Evolutionary conservation across 1,284 basidiomycete species (phyloP).

Genomic region (Microbotryum silenes-acaulis): DNA sequence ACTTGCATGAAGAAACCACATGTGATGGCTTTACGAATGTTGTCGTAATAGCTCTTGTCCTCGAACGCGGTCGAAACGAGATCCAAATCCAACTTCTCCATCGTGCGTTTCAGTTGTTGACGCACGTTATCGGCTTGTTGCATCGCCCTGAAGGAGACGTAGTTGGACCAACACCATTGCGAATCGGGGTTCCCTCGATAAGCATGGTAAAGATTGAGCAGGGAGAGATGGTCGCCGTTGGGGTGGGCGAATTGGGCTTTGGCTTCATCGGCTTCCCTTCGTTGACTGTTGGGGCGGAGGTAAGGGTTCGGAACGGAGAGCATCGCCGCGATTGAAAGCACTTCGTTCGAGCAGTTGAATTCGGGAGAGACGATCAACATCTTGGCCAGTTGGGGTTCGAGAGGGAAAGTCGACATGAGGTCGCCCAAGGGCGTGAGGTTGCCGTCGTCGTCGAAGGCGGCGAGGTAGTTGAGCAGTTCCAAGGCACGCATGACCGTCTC

Average conservation of each 20-base stretch:
- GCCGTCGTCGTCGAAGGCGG: conserved; percentile 90
- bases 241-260: conserved; percentile 84
- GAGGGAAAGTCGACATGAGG: conserved; percentile 96
- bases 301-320: conserved; percentile 91
- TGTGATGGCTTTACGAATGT: conserved; percentile 76
- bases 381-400: conserved; percentile 95
- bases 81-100: conserved; percentile 67
- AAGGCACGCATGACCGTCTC: conserved; percentile 97
- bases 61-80: conserved; percentile 66
- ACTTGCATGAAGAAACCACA: conserved; percentile 99
- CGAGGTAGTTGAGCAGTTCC: conserved; percentile 86
- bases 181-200: conserved; percentile 68
- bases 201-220: conserved; percentile 93
- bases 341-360: conserved; percentile 93
- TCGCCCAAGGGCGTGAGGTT: conserved; percentile 76
- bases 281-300: conserved; percentile 77
- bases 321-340: conserved; percentile 92
- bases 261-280: conserved; percentile 85
- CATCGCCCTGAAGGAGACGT: conserved; percentile 74
- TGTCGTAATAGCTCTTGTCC: conserved; percentile 66
- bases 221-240: conserved; percentile 88
- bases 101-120: conserved; percentile 75
- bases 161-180: conserved; percentile 92
- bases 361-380: conserved; percentile 90
- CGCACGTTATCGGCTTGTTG: conserved; percentile 95